Percentiles rank a stretch among this genome's conserved stretches.
These are phyloP conservation scores for Tylopilus cervinicoccineus DNA, from an alignment of 768 basidiomycete species.

Conservation along the genomic window DNA sequence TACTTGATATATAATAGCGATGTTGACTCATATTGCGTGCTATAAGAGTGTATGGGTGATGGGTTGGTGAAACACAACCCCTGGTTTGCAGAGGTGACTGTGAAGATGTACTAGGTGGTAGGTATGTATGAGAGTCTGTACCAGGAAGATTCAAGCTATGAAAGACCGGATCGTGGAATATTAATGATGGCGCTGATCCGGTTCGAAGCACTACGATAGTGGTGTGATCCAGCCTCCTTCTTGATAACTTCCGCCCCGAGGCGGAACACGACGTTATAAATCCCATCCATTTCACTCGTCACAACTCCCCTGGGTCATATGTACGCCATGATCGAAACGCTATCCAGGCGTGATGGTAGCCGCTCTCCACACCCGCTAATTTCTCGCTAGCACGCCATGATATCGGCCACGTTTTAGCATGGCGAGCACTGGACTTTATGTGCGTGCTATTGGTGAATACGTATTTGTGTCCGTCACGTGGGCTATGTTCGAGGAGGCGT, in stretches of 20 bases:
- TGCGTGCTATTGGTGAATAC: no score
- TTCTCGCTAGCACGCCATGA: no score
- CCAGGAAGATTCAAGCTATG: background rate
- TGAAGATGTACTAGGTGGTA: no score
- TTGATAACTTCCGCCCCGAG: conserved; percentile 1
- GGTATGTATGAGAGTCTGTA: no score
- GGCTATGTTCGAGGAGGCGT: no score
- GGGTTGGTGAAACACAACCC: conserved; percentile 1
- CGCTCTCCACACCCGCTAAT: no score
- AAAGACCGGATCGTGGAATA: background rate
- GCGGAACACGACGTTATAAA: background rate
- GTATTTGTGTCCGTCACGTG: no score
- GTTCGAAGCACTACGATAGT: background rate
- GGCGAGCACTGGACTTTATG: no score
- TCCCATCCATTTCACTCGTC: background rate
- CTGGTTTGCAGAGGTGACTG: background rate
- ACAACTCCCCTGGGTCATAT: background rate
- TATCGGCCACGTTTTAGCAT: no score
- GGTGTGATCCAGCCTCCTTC: background rate
- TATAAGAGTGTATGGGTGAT: conserved; percentile 9
- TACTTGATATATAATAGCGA: conserved; percentile 18
- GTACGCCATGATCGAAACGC: background rate
- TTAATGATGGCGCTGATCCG: conserved; percentile 10
- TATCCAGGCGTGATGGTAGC: background rate
- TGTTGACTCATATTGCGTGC: background rate